Conservation (phyloP, 257 asterid genomes). For the Gentiana dahurica region DNA sequence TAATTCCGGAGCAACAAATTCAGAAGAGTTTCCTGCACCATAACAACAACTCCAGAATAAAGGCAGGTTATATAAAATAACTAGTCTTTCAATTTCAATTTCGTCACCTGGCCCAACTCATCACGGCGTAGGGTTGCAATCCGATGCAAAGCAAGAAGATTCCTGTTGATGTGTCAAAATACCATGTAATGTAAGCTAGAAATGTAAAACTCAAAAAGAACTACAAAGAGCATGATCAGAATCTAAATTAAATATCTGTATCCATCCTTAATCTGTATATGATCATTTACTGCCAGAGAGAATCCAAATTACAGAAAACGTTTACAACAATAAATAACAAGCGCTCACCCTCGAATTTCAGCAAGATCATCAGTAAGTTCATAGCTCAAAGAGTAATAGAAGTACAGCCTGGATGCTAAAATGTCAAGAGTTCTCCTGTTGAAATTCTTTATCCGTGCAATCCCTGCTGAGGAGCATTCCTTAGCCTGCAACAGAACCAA, state of each 20-base stretch:
- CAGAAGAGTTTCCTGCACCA: slow-evolving; percentile 77
- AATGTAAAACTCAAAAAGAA: neutral
- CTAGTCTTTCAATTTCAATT: neutral
- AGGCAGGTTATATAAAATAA: neutral
- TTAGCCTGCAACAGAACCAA: slow-evolving; percentile 51
- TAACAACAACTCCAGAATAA: neutral
- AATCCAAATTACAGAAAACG: neutral
- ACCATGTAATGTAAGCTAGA: slow-evolving; percentile 4
- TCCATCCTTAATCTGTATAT: too few species aligned
- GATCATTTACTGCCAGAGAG: neutral
- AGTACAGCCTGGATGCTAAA: slow-evolving; percentile 79
- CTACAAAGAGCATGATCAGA: neutral
- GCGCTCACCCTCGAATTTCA: slow-evolving; percentile 73
- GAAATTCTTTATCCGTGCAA: slow-evolving; percentile 66
- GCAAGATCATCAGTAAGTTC: slow-evolving; percentile 86
- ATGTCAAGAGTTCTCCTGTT: slow-evolving; percentile 79
- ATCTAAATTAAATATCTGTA: too few species aligned
- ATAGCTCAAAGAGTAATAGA: slow-evolving; percentile 76
- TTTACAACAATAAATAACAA: neutral
- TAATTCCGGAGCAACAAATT: slow-evolving; percentile 76
- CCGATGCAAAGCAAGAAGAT: slow-evolving; percentile 79
- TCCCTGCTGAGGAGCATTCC: slow-evolving; percentile 82
- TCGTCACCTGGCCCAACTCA: slow-evolving; percentile 91
- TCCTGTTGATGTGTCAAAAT: slow-evolving; percentile 32
- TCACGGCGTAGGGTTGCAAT: slow-evolving; percentile 88